Evolutionary conservation across 2,329 filamentous ascomycete species (phyloP).

Genomic region (Aspergillus tubingensis): DNA sequence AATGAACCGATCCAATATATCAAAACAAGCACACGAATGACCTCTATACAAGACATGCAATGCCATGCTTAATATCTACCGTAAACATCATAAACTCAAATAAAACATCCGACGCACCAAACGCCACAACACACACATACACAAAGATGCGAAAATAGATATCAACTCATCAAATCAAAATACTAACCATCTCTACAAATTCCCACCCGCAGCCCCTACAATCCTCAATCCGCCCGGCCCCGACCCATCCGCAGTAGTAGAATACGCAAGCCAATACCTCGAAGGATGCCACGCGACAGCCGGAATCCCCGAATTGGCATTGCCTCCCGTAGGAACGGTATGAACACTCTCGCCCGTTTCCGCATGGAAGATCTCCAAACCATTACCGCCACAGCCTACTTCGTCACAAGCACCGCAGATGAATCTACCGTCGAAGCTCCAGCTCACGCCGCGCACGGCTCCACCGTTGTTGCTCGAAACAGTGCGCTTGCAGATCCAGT

Average conservation of each 20-base stretch:
- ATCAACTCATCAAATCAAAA: neutral
- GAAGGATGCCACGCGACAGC: constrained; percentile 54
- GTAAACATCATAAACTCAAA: neutral
- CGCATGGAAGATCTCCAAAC: constrained; percentile 53
- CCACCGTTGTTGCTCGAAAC: constrained; percentile 48
- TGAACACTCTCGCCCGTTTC: constrained; percentile 53
- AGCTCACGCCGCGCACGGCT: constrained; percentile 50
- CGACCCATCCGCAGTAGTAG: constrained; percentile 45
- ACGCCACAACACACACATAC: neutral
- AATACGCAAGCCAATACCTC: constrained; percentile 53
- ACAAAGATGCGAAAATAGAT: neutral
- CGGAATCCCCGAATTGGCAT: constrained; percentile 41
- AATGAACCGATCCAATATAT: neutral
- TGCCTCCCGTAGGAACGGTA: constrained; percentile 44
- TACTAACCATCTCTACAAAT: constrained; percentile 23
- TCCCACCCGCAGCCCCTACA: constrained; percentile 49
- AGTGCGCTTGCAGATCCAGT: constrained; percentile 53
- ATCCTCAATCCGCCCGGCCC: constrained; percentile 49
- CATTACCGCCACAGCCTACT: constrained; percentile 43
- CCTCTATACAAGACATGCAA: neutral
- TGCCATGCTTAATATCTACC: neutral
- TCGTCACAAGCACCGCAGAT: constrained; percentile 53
- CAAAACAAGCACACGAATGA: neutral
- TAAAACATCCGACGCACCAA: neutral
- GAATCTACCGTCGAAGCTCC: constrained; percentile 54